A percentile compares a stretch with the other conserved stretches of the same genome.
These are phyloP conservation scores for Chlamydomonas sphaeroides DNA, from an alignment of 139 green algal genomes.

Conservation along the genomic window DNA sequence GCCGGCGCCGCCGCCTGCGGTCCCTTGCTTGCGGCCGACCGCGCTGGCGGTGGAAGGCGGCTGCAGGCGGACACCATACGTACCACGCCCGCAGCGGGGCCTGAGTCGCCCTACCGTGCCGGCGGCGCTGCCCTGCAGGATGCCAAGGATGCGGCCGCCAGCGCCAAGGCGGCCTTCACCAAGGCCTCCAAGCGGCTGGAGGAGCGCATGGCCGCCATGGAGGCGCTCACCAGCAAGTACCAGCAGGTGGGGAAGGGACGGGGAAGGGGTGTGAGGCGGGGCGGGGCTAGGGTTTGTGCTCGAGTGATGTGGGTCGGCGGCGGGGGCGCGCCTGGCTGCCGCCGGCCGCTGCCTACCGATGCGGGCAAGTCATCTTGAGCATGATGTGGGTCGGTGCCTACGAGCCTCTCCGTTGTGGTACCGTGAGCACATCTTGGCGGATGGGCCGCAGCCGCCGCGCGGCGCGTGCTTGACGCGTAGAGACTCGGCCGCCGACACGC, in stretches of 20 bases:
- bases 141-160: constrained; percentile 15
- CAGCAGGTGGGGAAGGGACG: constrained; percentile 33
- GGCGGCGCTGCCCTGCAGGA: constrained; percentile 2
- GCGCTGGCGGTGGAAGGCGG: too few relatives aligned
- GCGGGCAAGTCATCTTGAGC: neutral
- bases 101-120: too few relatives aligned
- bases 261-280: neutral
- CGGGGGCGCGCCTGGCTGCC: neutral
- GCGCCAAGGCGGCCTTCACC: neutral
- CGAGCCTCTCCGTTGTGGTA: neutral
- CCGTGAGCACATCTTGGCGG: too few relatives aligned
- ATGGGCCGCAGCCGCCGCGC: too few relatives aligned
- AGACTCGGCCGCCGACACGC: too few relatives aligned
- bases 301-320: too few relatives aligned
- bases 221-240: constrained; percentile 52
- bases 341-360: too few relatives aligned
- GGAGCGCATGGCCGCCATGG: constrained; percentile 40
- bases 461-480: too few relatives aligned
- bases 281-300: neutral
- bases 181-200: constrained; percentile 23
- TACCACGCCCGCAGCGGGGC: too few relatives aligned
- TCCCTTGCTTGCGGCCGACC: too few relatives aligned
- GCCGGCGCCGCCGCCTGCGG: neutral
- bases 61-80: too few relatives aligned
- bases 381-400: neutral